Base-by-base conservation (phyloP, 2,329 filamentous ascomycete species). In the Aspergillus ruber region DNA sequence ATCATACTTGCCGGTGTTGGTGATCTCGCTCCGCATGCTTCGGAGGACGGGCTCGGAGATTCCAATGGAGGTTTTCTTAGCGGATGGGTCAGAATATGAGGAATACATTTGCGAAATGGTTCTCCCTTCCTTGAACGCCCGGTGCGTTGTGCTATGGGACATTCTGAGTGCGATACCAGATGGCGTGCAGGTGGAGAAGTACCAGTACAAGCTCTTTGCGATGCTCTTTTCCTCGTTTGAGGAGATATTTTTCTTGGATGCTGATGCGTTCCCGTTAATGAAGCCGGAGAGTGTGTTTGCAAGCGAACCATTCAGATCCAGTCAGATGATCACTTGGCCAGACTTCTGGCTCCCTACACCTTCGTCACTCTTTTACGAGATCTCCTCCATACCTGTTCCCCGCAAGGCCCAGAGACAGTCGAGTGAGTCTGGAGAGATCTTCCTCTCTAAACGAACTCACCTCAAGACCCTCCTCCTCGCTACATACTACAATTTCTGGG, bases 141-240 rank as follows among this genome's bases (percentile, higher is more conserved):
- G 57, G 44, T 75, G 73, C 45, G 46, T 74, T n/a, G 55, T 76
- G 0, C 58, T 78, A 4, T 68, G 69, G 2, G 64, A 69, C n/a
- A 68, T 74, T 7, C 53, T 76, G 4, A 53, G 62, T 12, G 56
- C 56, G 1, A 56, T 63, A 0, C 56, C 61, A 0, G 54, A 56
- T 4, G 45, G 54, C 5, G 55, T 64, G 23, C 55, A 65, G 10
- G 66, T 76, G 43, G 56, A 62, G 13, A 66, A 69, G 33, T 77
- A 73, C 56, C 74, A 77, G 51, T 68, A 73, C 55, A 78, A 78
- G 53, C 61, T 66, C 1, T 69, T 77, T 29, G 69, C 74, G 1
- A 70, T 77, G 56, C 60, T 77, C 5, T 74, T 77, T 54, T 75
- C 72, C 6, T 72, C 72, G 0, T 78, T 77, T 46, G 69, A 74